Conservation (phyloP, 176 grass and related monocot genomes). For the Chloris gayana region DNA sequence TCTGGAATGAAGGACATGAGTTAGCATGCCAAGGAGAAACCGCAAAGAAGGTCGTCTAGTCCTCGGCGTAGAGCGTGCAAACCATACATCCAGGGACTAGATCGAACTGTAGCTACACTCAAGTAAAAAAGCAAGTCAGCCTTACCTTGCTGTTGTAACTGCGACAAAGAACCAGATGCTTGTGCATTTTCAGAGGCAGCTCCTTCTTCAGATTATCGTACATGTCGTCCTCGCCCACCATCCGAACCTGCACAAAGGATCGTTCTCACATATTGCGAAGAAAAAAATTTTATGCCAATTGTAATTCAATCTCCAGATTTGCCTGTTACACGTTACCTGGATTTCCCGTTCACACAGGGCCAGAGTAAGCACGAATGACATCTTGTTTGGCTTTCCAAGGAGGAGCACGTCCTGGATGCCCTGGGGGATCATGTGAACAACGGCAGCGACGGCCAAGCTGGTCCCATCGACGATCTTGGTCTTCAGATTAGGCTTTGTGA, state of each 20-base stretch:
- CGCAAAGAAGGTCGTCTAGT: too few species aligned
- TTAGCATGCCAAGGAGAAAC: too few species aligned
- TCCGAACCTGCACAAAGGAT: slow-evolving; percentile 41
- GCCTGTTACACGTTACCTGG: slow-evolving; percentile 35
- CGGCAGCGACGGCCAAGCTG: too few species aligned
- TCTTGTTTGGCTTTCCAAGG: slow-evolving; percentile 47
- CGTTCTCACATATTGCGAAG: too few species aligned
- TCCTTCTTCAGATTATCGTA: slow-evolving; percentile 38
- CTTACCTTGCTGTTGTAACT: slow-evolving; percentile 50
- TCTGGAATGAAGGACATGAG: too few species aligned
- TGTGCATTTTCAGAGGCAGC: slow-evolving; percentile 34
- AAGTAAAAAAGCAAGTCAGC: too few species aligned
- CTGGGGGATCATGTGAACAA: slow-evolving; percentile 46
- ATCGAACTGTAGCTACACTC: too few species aligned
- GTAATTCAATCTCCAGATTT: too few species aligned
- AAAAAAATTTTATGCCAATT: too few species aligned
- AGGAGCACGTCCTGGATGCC: slow-evolving; percentile 54
- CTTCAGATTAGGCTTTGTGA: slow-evolving; percentile 44
- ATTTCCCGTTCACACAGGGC: slow-evolving; percentile 40
- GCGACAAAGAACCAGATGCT: slow-evolving; percentile 28
- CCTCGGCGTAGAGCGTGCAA: too few species aligned
- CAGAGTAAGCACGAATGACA: slow-evolving; percentile 27
- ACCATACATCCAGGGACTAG: background rate
- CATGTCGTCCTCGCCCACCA: slow-evolving; percentile 32
- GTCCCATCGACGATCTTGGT: slow-evolving; percentile 65